Evolutionary conservation across 2,329 filamentous ascomycete genomes (phyloP).

Genomic region (Hypocreales sp.): DNA sequence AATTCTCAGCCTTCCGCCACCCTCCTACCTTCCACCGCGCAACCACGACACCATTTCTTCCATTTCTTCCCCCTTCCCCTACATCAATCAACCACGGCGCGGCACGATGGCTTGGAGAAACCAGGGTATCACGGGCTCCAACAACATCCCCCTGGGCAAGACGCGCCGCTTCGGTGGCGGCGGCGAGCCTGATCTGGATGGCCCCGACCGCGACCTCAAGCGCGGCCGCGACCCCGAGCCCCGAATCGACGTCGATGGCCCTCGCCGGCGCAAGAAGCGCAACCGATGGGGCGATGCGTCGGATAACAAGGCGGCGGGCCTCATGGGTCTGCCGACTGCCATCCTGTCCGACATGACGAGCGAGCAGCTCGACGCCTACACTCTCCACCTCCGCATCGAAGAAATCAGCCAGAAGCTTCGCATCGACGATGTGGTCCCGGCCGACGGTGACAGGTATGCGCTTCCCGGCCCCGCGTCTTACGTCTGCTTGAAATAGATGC

Average conservation of each 20-base stretch:
- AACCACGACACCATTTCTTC: no score
- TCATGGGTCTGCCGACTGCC: slow-evolving; percentile 93
- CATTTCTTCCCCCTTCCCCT: no score
- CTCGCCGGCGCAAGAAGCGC: slow-evolving; percentile 88
- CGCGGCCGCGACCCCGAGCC: slow-evolving; percentile 86
- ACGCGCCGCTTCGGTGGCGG: slow-evolving; percentile 65
- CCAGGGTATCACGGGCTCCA: slow-evolving; percentile 88
- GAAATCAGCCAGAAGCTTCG: slow-evolving; percentile 98
- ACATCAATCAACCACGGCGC: no score
- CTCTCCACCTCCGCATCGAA: slow-evolving; percentile 89
- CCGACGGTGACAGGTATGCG: slow-evolving; percentile 81
- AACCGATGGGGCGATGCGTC: slow-evolving; percentile 96
- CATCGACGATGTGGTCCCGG: slow-evolving; percentile 97
- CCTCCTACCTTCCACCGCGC: no score
- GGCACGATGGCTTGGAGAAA: slow-evolving; percentile 50
- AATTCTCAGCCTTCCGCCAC: no score
- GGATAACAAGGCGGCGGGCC: slow-evolving; percentile 94
- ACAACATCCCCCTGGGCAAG: slow-evolving; percentile 90
- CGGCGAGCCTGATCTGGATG: slow-evolving; percentile 32
- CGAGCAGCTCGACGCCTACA: slow-evolving; percentile 95
- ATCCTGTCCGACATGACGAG: slow-evolving; percentile 97
- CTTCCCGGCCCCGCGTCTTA: background rate
- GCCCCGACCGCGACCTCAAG: slow-evolving; percentile 43
- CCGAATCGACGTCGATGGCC: slow-evolving; percentile 55
- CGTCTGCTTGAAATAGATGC: background rate